Conservation (phyloP, 306 rosid species). For the barrel medic (Medicago truncatula) region MtrunA17r5.0-ANR NC_053043.1:39290501-39291000, state of each 20-base stretch:
- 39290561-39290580: too few relatives aligned
- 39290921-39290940: slow-evolving; percentile 79
- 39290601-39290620: too few relatives aligned
- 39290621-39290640: too few relatives aligned
- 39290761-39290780: slow-evolving; percentile 67
- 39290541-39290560: too few relatives aligned
- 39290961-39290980: slow-evolving; percentile 67
- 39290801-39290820: slow-evolving; percentile 84
- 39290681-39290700: background rate
- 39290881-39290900: slow-evolving; percentile 83
- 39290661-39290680: background rate
- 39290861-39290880: slow-evolving; percentile 83
- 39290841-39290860: slow-evolving; percentile 90
- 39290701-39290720: slow-evolving; percentile 41
- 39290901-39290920: slow-evolving; percentile 74
- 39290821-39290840: slow-evolving; percentile 87
- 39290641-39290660: too few relatives aligned
- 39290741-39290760: slow-evolving; percentile 48
- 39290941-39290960: slow-evolving; percentile 75
- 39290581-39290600: too few relatives aligned
- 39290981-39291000: slow-evolving; percentile 69
- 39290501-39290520: too few relatives aligned
- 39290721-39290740: too few relatives aligned
- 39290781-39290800: slow-evolving; percentile 80
- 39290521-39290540: too few relatives aligned